Base-by-base conservation (phyloP, 768 basidiomycete species). In the Rhodocollybia butyracea region DNA sequence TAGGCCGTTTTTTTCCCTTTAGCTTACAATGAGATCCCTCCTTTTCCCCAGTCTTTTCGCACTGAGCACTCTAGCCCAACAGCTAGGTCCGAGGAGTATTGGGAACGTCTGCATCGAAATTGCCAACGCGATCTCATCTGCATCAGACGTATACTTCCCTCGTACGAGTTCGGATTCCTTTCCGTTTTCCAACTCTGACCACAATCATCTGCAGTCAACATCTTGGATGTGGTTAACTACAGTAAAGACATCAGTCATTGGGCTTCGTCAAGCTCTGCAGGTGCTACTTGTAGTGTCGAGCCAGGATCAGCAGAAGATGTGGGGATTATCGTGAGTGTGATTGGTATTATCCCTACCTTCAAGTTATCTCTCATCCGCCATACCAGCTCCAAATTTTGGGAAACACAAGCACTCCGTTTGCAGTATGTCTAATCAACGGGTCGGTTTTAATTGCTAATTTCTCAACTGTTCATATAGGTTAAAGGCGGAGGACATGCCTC, bases 401-500 rank as follows among this genome's bases (percentile, higher is more conserved):
- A 17, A 27, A 39, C 19, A 3, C 36, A 3, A 47, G 30, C 46
- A 47, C 61, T 12, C 59, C 62, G 15, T 63, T 63, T 53, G 62
- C 56, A 40, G 60, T 54, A 7, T 38, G 19, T 19, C 39, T 24
- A 7, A n/a, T 13, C 22, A 15, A 1, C 22, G n/a, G 30, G 13
- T 26, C 19, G 17, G 13, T n/a, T 36, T 3, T n/a, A 8, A 42
- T 22, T 24, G 41, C 5, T 21, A 15, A 10, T 46, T 38, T 41
- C 39, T 45, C 4, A 3, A 10, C 15, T 30, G n/a, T n/a, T n/a
- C n/a, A 13, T 15, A 29, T 39, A 83, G 84, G 76, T 86, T 51
- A 86, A 84, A 64, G 78, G 83, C n/a, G 84, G 82, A 15, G 84
- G 85, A 0, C 84, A 86, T 63, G 57, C 78, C 0, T 60, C 73